phyloP scores from a whole-genome alignment of 371 early-diverging fungal genomes.

The Hamiltosporidium tvaerminnensis region DNA sequence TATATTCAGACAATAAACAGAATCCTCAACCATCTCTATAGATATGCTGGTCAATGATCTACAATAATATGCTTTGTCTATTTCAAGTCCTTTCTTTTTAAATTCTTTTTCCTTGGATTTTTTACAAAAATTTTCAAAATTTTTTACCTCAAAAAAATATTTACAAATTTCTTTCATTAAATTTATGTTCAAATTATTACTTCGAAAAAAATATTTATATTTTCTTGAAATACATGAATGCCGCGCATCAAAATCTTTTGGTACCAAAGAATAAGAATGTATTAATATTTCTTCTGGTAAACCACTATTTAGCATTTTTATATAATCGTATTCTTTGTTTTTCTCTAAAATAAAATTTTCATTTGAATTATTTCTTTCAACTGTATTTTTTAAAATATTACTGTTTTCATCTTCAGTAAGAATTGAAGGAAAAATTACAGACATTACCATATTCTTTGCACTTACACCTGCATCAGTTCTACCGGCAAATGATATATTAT shows the following conservation, averaged over 20 bases:
- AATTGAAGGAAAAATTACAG: too few relatives aligned
- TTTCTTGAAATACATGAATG: conserved; percentile 42
- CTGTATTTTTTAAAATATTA: not conserved
- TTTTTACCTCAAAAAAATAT: conserved; percentile 14
- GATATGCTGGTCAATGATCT: conserved; percentile 20
- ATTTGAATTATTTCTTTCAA: too few relatives aligned
- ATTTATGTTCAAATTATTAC: conserved; percentile 16
- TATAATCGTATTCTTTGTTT: conserved; percentile 37
- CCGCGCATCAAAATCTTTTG: conserved; percentile 41
- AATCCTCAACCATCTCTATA: conserved; percentile 11
- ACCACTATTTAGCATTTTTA: conserved; percentile 36
- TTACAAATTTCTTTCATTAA: conserved; percentile 19
- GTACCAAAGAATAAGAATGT: conserved; percentile 41
- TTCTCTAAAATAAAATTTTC: not conserved
- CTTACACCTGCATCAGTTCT: conserved; percentile 51
- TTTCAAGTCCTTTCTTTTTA: conserved; percentile 25
- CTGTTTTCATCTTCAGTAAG: conserved; percentile 5
- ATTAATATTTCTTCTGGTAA: conserved; percentile 46
- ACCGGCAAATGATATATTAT: conserved; percentile 36
- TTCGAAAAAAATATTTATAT: conserved; percentile 48
- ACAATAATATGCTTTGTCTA: too few relatives aligned
- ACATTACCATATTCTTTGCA: conserved; percentile 40
- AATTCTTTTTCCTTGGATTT: conserved; percentile 14
- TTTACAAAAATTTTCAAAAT: too few relatives aligned
- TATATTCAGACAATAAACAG: conserved; percentile 34